Evolutionary conservation across 495 filamentous ascomycete species (phyloP).

Genomic region (Podospora conica): DNA sequence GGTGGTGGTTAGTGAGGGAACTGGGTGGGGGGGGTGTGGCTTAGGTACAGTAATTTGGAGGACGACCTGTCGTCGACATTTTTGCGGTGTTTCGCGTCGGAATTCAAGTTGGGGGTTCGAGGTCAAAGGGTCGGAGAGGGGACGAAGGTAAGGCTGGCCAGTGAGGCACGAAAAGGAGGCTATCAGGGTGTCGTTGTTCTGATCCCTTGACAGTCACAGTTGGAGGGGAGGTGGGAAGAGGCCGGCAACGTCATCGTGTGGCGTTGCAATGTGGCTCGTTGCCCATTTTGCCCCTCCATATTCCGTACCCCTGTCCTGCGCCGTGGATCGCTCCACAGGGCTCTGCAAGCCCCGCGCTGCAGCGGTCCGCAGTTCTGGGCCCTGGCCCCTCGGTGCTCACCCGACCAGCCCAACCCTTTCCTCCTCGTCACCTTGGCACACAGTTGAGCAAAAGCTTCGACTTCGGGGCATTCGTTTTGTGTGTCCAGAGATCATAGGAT

Average conservation of each 20-base stretch:
- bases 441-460: neutral
- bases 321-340: neutral
- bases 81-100: constrained; percentile 8
- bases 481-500: neutral
- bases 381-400: neutral
- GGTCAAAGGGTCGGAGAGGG: neutral
- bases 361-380: constrained; percentile 15
- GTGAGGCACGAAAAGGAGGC: constrained; percentile 1
- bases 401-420: neutral
- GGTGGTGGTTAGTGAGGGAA: constrained; percentile 13
- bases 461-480: neutral
- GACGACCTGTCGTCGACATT: constrained; percentile 35
- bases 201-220: too few relatives aligned
- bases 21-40: constrained; percentile 12
- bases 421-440: neutral
- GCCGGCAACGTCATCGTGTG: constrained; percentile 37
- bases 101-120: neutral
- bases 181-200: neutral
- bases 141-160: constrained; percentile 1
- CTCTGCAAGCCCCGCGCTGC: constrained; percentile 8
- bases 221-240: too few relatives aligned
- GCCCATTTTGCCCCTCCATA: neutral
- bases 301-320: neutral
- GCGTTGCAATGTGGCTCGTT: constrained; percentile 32
- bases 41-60: constrained; percentile 52